These are phyloP conservation scores for Carex myosuroides DNA, from an alignment of 176 grass and related monocot species.

Conservation along the genomic window DNA sequence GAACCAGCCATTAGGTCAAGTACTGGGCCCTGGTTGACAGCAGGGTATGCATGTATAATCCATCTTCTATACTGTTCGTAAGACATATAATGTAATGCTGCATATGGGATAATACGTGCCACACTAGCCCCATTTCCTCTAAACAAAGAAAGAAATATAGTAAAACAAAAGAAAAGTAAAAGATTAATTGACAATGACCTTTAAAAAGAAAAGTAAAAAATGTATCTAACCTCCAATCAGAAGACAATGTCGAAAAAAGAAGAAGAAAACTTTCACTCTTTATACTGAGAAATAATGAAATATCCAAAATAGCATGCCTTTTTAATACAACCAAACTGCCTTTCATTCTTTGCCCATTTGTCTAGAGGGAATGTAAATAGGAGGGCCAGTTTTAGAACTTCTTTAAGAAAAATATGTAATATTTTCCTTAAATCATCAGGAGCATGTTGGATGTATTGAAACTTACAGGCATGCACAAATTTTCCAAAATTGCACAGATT, in stretches of 20 bases:
- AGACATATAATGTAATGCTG: constrained; percentile 97
- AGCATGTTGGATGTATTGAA: background rate
- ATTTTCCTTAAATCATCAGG: background rate
- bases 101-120: constrained; percentile 93
- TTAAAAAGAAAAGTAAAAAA: background rate
- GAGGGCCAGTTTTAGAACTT: background rate
- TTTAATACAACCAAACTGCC: background rate
- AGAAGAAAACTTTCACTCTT: background rate
- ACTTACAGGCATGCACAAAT: background rate
- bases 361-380: background rate
- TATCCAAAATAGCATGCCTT: background rate
- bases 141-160: constrained; percentile 4
- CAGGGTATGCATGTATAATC: constrained; percentile 83
- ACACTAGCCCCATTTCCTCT: constrained; percentile 95
- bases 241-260: background rate
- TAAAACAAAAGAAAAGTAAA: constrained; percentile 6
- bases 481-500: background rate
- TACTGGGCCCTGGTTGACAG: constrained; percentile 70
- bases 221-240: background rate
- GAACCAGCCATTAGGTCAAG: constrained; percentile 83
- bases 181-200: background rate
- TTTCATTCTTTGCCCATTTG: background rate
- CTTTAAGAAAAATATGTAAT: background rate
- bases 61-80: constrained; percentile 94
- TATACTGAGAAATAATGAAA: background rate